phyloP scores from a whole-genome alignment of 164 flowering plant species.

The Chimonanthus salicifolius region DNA sequence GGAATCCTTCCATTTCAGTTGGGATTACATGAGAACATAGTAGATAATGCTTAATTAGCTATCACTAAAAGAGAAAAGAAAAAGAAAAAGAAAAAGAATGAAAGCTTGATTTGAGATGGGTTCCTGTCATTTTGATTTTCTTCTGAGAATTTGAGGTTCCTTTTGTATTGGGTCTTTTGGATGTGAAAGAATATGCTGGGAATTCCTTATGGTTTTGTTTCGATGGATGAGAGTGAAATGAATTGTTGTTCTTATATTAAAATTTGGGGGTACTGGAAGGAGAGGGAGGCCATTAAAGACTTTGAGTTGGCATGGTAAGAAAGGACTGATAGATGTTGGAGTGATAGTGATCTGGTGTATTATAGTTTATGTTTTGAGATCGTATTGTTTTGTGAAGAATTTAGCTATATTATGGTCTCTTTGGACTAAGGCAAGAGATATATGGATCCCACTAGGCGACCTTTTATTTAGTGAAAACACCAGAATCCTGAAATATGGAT shows the following conservation, averaged over 20 bases:
- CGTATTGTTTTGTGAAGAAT: too few species aligned
- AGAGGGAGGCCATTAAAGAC: too few species aligned
- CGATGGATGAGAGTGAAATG: neutral
- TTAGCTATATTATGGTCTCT: too few species aligned
- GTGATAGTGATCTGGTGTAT: too few species aligned
- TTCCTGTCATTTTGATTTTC: neutral
- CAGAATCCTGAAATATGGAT: too few species aligned
- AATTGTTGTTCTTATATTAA: neutral
- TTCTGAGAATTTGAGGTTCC: neutral
- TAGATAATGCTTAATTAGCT: neutral
- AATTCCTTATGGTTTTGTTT: neutral
- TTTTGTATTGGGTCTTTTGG: neutral
- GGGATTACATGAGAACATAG: neutral
- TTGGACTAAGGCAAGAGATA: too few species aligned
- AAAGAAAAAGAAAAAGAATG: neutral
- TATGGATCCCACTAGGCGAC: too few species aligned
- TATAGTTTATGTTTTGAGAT: too few species aligned
- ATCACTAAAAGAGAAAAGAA: too few species aligned
- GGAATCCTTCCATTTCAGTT: neutral
- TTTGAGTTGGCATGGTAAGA: too few species aligned
- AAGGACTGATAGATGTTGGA: too few species aligned
- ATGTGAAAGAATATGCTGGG: neutral
- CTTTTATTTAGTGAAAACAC: too few species aligned
- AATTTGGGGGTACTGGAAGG: neutral
- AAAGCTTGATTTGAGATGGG: conserved; percentile 1